Evolutionary conservation across 768 basidiomycete genomes (phyloP).

Genomic region (Suillus americanus): DNA sequence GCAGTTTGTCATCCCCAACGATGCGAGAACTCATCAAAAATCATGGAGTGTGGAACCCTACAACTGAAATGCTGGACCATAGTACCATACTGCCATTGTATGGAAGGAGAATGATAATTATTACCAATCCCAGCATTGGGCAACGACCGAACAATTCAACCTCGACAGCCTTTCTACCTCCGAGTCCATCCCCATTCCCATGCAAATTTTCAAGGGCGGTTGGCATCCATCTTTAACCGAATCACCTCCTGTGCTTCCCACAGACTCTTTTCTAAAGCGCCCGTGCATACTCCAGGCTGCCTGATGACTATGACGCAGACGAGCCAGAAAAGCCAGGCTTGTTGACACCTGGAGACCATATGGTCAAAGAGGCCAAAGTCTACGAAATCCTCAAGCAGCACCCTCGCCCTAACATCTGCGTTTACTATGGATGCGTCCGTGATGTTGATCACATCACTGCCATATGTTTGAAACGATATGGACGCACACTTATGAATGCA

Average conservation of each 20-base stretch:
- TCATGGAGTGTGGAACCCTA: not conserved
- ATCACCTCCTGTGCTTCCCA: not conserved
- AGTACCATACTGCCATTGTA: too few species aligned
- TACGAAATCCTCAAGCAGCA: constrained; percentile 5
- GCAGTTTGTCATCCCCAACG: not conserved
- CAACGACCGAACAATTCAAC: not conserved
- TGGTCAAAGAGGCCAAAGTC: constrained; percentile 1
- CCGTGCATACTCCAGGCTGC: not conserved
- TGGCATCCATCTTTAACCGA: constrained; percentile 1
- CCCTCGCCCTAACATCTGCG: constrained; percentile 21
- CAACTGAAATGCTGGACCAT: not conserved
- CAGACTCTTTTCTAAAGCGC: not conserved
- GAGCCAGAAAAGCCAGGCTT: not conserved
- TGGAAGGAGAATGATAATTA: not conserved
- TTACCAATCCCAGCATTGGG: not conserved
- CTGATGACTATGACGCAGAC: not conserved
- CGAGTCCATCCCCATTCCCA: not conserved
- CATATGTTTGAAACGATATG: constrained; percentile 14
- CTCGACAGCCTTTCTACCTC: not conserved
- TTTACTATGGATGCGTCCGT: constrained; percentile 21
- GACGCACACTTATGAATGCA: not conserved
- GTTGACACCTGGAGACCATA: not conserved
- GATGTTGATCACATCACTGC: constrained; percentile 15
- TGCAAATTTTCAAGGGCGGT: not conserved
- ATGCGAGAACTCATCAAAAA: not conserved